These are phyloP conservation scores for Allium fistulosum DNA, from an alignment of 106 monocot genomes.

Conservation along the genomic window DNA sequence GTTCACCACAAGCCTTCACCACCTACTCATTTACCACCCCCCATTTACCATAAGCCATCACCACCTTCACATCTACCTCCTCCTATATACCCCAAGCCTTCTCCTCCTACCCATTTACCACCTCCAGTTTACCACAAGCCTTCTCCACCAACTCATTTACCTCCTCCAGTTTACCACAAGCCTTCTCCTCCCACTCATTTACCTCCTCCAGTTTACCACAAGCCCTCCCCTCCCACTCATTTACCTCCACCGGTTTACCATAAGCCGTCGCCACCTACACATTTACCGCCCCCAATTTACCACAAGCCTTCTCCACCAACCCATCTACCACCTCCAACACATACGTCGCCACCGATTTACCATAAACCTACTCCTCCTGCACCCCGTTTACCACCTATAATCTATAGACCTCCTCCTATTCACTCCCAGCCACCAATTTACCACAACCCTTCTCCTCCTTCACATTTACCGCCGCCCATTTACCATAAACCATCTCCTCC, in stretches of 20 bases:
- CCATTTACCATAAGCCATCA: not conserved
- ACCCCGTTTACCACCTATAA: not conserved
- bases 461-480: not conserved
- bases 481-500: conserved; percentile 5
- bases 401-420: not conserved
- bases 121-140: too few species aligned
- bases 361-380: not conserved
- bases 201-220: too few species aligned
- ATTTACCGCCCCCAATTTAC: too few species aligned
- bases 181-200: too few species aligned
- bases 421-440: not conserved
- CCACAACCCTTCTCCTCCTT: not conserved
- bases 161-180: too few species aligned
- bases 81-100: too few species aligned
- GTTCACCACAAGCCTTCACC: not conserved
- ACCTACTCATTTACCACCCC: not conserved
- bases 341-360: not conserved
- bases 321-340: not conserved
- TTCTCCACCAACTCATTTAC: too few species aligned
- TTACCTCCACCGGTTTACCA: too few species aligned
- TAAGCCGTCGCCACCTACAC: too few species aligned
- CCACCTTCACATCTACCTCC: not conserved
- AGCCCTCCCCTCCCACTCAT: too few species aligned
- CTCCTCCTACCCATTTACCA: too few species aligned
- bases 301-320: not conserved